Conservation (phyloP, 2,329 filamentous ascomycete species). For the Cladosporium colombiae region DNA sequence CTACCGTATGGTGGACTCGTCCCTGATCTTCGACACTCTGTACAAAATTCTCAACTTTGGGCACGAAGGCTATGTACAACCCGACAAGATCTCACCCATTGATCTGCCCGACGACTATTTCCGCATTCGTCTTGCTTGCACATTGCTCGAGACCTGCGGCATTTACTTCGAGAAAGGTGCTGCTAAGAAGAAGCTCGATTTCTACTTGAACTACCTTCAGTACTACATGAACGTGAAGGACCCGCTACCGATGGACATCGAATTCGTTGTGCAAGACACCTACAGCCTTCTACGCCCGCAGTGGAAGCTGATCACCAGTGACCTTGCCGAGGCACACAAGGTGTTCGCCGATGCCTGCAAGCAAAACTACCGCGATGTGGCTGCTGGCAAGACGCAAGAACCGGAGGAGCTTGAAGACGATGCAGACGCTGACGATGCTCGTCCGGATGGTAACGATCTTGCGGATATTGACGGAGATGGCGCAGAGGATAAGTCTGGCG, state of each 20-base stretch:
- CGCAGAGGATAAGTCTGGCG: slow-evolving; percentile 53
- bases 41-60: slow-evolving; percentile 95
- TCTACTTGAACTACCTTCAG: slow-evolving; percentile 94
- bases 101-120: slow-evolving; percentile 95
- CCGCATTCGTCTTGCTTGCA: slow-evolving; percentile 85
- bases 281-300: slow-evolving; percentile 83
- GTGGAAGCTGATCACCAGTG: slow-evolving; percentile 78
- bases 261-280: slow-evolving; percentile 93
- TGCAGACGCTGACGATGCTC: slow-evolving; percentile 64
- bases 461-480: slow-evolving; percentile 60
- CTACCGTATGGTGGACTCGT: slow-evolving; percentile 93
- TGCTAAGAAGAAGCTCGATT: slow-evolving; percentile 95
- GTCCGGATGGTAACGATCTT: slow-evolving; percentile 63
- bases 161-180: slow-evolving; percentile 93
- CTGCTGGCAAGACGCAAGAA: slow-evolving; percentile 68
- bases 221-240: slow-evolving; percentile 95
- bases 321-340: slow-evolving; percentile 77
- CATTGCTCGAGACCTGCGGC: slow-evolving; percentile 89
- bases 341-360: slow-evolving; percentile 85
- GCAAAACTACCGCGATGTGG: slow-evolving; percentile 81
- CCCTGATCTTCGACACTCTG: slow-evolving; percentile 90
- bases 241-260: slow-evolving; percentile 89
- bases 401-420: slow-evolving; percentile 61
- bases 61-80: slow-evolving; percentile 75
- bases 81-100: slow-evolving; percentile 73